phyloP scores from a whole-genome alignment of 2,329 filamentous ascomycete species.

The Thelonectria discophora region DNA sequence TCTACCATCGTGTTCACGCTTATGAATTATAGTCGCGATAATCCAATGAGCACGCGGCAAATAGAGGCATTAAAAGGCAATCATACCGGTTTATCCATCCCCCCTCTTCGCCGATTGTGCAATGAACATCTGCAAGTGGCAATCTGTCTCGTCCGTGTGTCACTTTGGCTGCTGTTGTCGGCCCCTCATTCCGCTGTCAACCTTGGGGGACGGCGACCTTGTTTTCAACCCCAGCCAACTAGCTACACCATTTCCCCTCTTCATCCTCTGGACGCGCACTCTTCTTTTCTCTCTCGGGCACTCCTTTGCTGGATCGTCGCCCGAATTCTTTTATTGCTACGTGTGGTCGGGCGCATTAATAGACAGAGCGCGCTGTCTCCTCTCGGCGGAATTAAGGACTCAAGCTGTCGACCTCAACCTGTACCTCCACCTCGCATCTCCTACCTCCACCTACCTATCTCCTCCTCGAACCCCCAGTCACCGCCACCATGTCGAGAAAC shows the following conservation, averaged over 20 bases:
- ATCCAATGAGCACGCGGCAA: too few relatives aligned
- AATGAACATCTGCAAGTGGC: too few relatives aligned
- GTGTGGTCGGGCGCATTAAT: neutral
- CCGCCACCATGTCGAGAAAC: conserved; percentile 42
- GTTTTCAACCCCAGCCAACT: neutral
- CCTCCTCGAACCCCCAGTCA: neutral
- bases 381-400: too few relatives aligned
- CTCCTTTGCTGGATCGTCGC: neutral
- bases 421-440: too few relatives aligned
- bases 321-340: neutral
- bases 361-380: too few relatives aligned
- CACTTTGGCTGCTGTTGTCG: neutral
- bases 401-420: too few relatives aligned
- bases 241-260: neutral
- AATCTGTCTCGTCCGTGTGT: neutral
- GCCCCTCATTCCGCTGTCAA: neutral
- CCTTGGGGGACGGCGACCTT: neutral
- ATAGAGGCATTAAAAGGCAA: too few relatives aligned
- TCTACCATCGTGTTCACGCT: too few relatives aligned
- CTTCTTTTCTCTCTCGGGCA: neutral
- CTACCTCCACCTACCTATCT: too few relatives aligned
- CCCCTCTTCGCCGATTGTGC: too few relatives aligned
- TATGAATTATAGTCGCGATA: too few relatives aligned
- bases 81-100: too few relatives aligned
- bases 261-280: neutral